These are phyloP conservation scores for Talaromyces sp. DNA, from an alignment of 2,329 filamentous ascomycete species.

Conservation along the genomic window DNA sequence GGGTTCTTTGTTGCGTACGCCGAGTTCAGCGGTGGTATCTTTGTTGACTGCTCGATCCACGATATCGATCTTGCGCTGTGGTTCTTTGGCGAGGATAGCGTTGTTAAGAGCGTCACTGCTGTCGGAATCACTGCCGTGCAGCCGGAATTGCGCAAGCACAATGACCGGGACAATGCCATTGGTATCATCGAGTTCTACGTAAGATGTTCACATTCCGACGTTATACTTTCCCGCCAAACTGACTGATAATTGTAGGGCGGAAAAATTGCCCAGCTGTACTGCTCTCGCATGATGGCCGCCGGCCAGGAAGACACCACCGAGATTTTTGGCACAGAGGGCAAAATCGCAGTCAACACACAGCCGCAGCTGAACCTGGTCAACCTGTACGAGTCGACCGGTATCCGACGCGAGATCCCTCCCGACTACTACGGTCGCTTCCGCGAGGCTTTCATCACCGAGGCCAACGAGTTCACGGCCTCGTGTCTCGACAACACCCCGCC, in stretches of 20 bases:
- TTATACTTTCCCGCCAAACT: neutral
- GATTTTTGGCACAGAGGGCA: conserved; percentile 43
- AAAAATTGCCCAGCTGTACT: conserved; percentile 29
- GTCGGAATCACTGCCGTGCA: conserved; percentile 25
- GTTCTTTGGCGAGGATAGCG: conserved; percentile 21
- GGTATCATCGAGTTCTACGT: conserved; percentile 30
- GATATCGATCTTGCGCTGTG: conserved; percentile 53
- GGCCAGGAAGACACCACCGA: conserved; percentile 32
- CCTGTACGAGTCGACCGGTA: conserved; percentile 49
- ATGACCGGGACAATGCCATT: conserved; percentile 33
- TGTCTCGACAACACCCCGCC: conserved; percentile 53
- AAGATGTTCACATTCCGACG: neutral
- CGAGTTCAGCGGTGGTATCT: conserved; percentile 57
- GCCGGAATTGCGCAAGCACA: conserved; percentile 25
- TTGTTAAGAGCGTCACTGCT: conserved; percentile 27
- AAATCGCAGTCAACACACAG: conserved; percentile 57
- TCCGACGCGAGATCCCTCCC: conserved; percentile 56
- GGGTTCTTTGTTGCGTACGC: conserved; percentile 62
- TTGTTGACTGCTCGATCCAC: conserved; percentile 62
- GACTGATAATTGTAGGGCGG: conserved; percentile 20
- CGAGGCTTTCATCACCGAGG: conserved; percentile 60
- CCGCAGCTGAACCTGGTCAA: conserved; percentile 54
- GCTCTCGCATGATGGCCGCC: conserved; percentile 31
- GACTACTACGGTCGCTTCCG: conserved; percentile 63
- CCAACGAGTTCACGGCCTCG: conserved; percentile 58